A percentile compares a stretch with the other conserved stretches of the same genome.
These are phyloP conservation scores for Clarireedia paspali DNA, from an alignment of 2,329 filamentous ascomycete genomes.

Conservation along the genomic window DNA sequence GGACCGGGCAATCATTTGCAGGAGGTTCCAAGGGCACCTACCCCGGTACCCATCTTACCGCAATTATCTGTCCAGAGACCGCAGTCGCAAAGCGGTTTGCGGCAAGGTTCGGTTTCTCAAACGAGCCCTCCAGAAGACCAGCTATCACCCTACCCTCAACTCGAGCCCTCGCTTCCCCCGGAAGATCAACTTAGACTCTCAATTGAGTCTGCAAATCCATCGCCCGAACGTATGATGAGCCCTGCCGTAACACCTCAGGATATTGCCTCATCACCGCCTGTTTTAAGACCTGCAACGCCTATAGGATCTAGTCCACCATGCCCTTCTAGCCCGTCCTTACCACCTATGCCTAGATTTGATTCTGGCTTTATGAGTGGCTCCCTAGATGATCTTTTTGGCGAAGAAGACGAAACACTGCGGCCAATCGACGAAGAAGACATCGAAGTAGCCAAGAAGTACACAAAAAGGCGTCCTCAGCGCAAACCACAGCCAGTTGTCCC, in stretches of 20 bases:
- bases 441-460: constrained; percentile 30
- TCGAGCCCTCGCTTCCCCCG: constrained; percentile 25
- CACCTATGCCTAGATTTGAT: constrained; percentile 52
- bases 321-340: constrained; percentile 53
- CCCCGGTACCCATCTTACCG: constrained; percentile 53
- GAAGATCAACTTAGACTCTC: constrained; percentile 28
- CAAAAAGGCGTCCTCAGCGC: constrained; percentile 13
- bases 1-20: constrained; percentile 52
- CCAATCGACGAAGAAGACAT: constrained; percentile 32
- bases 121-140: constrained; percentile 26
- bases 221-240: constrained; percentile 40
- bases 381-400: constrained; percentile 50
- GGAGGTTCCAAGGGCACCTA: constrained; percentile 68
- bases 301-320: constrained; percentile 74
- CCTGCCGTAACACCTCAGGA: constrained; percentile 65
- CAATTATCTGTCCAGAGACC: constrained; percentile 28
- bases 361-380: constrained; percentile 83
- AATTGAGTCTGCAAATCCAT: constrained; percentile 39
- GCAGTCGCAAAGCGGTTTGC: constrained; percentile 41
- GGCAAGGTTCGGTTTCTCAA: constrained; percentile 55
- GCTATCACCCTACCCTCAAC: constrained; percentile 34
- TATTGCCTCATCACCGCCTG: constrained; percentile 84
- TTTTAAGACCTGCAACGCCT: constrained; percentile 54
- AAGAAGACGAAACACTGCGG: constrained; percentile 36
- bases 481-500: constrained; percentile 10